Evolutionary conservation across 306 rosid genomes (phyloP).

Genomic region (Leucaena leucocephala): DNA sequence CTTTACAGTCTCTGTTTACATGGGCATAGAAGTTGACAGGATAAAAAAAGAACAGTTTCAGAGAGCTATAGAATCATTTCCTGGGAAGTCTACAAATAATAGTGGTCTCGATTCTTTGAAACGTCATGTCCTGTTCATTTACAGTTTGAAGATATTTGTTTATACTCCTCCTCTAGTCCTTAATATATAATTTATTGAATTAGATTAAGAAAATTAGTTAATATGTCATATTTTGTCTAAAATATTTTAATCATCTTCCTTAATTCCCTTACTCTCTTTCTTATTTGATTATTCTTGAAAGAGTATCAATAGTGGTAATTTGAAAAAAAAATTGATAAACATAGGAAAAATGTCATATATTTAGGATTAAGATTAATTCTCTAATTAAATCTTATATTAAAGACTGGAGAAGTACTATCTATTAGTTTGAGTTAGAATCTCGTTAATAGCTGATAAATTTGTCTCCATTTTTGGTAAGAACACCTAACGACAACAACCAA

Average conservation of each 20-base stretch:
- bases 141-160: neutral
- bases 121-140: neutral
- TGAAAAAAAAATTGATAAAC: too few relatives aligned
- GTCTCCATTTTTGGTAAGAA: neutral
- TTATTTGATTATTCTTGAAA: too few relatives aligned
- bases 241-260: too few relatives aligned
- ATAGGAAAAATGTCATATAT: too few relatives aligned
- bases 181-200: too few relatives aligned
- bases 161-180: too few relatives aligned
- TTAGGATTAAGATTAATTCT: too few relatives aligned
- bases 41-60: neutral
- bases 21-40: neutral
- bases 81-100: slow-evolving; percentile 12
- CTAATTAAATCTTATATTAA: too few relatives aligned
- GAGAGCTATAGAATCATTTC: slow-evolving; percentile 32
- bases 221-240: neutral
- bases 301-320: too few relatives aligned
- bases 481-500: too few relatives aligned
- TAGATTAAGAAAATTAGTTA: neutral
- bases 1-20: neutral
- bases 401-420: neutral
- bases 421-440: neutral
- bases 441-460: neutral
- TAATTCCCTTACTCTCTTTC: too few relatives aligned
- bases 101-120: slow-evolving; percentile 20